Evolutionary conservation across 805 yeast species (phyloP).

Genomic region (Huiozyma naganishii): DNA sequence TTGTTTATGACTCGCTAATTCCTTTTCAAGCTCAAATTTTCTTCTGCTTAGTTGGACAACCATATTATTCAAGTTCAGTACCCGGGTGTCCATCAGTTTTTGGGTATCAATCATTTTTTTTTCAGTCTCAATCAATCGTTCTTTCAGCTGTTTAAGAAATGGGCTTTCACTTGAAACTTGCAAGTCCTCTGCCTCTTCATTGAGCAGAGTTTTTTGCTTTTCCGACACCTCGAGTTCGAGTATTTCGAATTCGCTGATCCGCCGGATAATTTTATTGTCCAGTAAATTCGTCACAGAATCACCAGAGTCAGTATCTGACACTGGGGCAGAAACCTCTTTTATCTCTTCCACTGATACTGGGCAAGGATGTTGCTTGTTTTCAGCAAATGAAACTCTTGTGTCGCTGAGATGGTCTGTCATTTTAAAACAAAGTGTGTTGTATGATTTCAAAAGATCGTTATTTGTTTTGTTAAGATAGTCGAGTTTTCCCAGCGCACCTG

Average conservation of each 20-base stretch:
- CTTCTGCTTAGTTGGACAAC: neutral
- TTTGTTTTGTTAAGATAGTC: constrained; percentile 1
- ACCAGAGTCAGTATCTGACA: too few relatives aligned
- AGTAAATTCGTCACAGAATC: too few relatives aligned
- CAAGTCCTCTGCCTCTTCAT: neutral
- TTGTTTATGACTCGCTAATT: constrained; percentile 1
- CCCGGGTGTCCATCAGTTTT: constrained; percentile 3
- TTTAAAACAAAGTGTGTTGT: constrained; percentile 1
- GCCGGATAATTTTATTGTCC: neutral
- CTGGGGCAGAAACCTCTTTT: too few relatives aligned
- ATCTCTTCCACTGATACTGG: too few relatives aligned
- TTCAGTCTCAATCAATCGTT: constrained; percentile 1
- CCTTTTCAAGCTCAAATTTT: neutral
- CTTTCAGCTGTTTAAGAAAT: constrained; percentile 6
- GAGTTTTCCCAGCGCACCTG: constrained; percentile 11
- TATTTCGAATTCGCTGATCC: constrained; percentile 1
- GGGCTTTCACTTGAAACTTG: constrained; percentile 7
- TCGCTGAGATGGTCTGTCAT: neutral
- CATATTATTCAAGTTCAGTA: constrained; percentile 5
- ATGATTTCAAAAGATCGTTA: neutral
- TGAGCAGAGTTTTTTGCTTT: neutral
- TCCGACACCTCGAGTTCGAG: neutral
- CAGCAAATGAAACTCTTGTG: too few relatives aligned
- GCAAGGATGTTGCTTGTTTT: too few relatives aligned
- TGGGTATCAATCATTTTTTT: constrained; percentile 5